Percentiles rank a stretch among this genome's conserved stretches.
These are phyloP conservation scores for Ceratobasidium theobromae DNA, from an alignment of 1,284 basidiomycete genomes.

Conservation along the genomic window DNA sequence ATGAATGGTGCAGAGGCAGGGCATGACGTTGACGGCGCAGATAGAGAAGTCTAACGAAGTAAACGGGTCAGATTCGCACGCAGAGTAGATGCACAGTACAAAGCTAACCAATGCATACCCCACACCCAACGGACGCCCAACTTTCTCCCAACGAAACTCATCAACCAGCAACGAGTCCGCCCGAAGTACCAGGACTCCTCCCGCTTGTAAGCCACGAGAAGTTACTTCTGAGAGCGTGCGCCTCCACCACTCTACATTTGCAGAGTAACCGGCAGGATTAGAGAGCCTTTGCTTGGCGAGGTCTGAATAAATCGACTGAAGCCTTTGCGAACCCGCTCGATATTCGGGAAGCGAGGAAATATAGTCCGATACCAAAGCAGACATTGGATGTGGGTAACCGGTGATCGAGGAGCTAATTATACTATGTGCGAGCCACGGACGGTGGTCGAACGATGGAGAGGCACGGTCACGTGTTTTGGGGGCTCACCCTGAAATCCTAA, in stretches of 20 bases:
- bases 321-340: conserved; percentile 53
- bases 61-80: background rate
- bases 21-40: conserved; percentile 12
- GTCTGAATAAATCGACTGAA: conserved; percentile 86
- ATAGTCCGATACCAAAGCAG: conserved; percentile 31
- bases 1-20: conserved; percentile 50
- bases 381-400: conserved; percentile 8
- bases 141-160: conserved; percentile 61
- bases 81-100: background rate
- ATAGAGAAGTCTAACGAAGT: conserved; percentile 58
- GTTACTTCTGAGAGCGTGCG: conserved; percentile 65
- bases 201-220: conserved; percentile 56
- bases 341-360: conserved; percentile 36
- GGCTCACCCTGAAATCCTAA: too few relatives aligned
- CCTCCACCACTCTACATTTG: conserved; percentile 88
- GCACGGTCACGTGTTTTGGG: conserved; percentile 17
- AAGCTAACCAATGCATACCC: conserved; percentile 79
- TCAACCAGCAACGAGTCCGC: conserved; percentile 63
- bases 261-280: conserved; percentile 79
- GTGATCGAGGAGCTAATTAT: background rate
- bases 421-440: background rate
- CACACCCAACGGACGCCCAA: conserved; percentile 79
- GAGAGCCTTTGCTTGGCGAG: conserved; percentile 80
- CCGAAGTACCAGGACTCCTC: conserved; percentile 65
- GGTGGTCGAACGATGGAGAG: background rate